Conservation (phyloP, 75 land plant species). For the Cupressus sempervirens region DNA sequence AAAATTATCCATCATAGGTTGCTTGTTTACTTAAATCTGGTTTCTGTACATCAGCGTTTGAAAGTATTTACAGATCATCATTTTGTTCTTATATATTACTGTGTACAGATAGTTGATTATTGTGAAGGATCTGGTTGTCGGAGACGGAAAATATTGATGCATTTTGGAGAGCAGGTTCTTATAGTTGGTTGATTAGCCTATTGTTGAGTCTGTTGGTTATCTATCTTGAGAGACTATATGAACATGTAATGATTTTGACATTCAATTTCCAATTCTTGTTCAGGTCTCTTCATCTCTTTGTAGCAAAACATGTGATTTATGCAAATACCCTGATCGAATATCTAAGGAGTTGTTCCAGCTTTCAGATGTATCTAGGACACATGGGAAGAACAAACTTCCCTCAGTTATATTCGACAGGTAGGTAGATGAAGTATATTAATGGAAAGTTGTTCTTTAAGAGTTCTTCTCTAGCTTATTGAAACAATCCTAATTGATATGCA, state of each 20-base stretch:
- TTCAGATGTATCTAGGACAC: constrained; percentile 7
- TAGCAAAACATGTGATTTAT: constrained; percentile 75
- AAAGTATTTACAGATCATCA: background rate
- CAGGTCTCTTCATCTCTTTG: constrained; percentile 70
- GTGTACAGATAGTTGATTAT: constrained; percentile 69
- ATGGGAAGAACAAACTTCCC: constrained; percentile 20
- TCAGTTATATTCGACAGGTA: constrained; percentile 42
- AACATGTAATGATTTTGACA: background rate
- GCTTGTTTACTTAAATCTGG: background rate
- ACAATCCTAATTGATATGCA: background rate
- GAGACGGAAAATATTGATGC: constrained; percentile 68
- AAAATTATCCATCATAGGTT: background rate
- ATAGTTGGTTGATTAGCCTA: background rate
- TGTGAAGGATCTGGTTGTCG: constrained; percentile 86
- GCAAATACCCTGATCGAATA: constrained; percentile 63
- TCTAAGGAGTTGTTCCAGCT: constrained; percentile 52
- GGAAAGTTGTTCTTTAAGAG: background rate
- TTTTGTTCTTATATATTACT: background rate
- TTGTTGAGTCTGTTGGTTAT: background rate
- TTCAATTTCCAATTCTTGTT: background rate
- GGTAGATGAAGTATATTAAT: background rate
- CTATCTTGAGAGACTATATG: background rate
- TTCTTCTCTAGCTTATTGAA: background rate
- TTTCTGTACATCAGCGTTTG: background rate
- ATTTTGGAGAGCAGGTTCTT: constrained; percentile 87